These are phyloP conservation scores for Penicillium sp. DNA, from an alignment of 2,329 filamentous ascomycete genomes.

Conservation along the genomic window DNA sequence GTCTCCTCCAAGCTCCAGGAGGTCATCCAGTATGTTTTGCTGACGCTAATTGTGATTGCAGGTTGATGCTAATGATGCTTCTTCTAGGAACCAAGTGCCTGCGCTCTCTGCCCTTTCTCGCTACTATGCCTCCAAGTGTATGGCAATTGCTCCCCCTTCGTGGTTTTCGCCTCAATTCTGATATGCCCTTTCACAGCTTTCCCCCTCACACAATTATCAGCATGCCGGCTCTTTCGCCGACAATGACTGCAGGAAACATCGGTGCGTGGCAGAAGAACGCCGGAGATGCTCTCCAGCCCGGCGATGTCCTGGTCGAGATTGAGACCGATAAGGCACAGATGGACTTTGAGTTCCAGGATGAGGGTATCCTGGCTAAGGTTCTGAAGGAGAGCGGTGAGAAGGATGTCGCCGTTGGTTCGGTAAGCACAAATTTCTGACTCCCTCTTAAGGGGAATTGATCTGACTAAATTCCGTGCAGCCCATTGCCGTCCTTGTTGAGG, in stretches of 20 bases:
- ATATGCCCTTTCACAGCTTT: slow-evolving; percentile 60
- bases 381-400: slow-evolving; percentile 90
- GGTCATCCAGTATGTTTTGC: slow-evolving; percentile 38
- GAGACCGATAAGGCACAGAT: slow-evolving; percentile 99
- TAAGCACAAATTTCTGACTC: slow-evolving; percentile 55
- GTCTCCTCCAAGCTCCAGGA: slow-evolving; percentile 44
- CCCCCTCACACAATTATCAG: slow-evolving; percentile 88
- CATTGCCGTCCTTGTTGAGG: slow-evolving; percentile 91
- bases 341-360: slow-evolving; percentile 99
- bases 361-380: slow-evolving; percentile 91
- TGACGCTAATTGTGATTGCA: background rate
- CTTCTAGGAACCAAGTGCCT: slow-evolving; percentile 44
- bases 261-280: slow-evolving; percentile 97
- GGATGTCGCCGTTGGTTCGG: slow-evolving; percentile 89
- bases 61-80: slow-evolving; percentile 22
- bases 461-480: slow-evolving; percentile 57
- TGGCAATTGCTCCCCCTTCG: slow-evolving; percentile 26
- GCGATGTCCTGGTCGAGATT: slow-evolving; percentile 95
- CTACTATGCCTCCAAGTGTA: slow-evolving; percentile 68
- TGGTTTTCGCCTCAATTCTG: slow-evolving; percentile 9
- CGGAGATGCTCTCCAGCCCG: slow-evolving; percentile 79
- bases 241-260: slow-evolving; percentile 96
- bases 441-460: slow-evolving; percentile 11
- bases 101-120: slow-evolving; percentile 59
- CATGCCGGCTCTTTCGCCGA: slow-evolving; percentile 97